A percentile compares a stretch with the other conserved stretches of the same genome.
These are phyloP conservation scores for Cymbopogon flexuosus DNA, from an alignment of 202 grass and related monocot genomes.

Conservation along the genomic window DNA sequence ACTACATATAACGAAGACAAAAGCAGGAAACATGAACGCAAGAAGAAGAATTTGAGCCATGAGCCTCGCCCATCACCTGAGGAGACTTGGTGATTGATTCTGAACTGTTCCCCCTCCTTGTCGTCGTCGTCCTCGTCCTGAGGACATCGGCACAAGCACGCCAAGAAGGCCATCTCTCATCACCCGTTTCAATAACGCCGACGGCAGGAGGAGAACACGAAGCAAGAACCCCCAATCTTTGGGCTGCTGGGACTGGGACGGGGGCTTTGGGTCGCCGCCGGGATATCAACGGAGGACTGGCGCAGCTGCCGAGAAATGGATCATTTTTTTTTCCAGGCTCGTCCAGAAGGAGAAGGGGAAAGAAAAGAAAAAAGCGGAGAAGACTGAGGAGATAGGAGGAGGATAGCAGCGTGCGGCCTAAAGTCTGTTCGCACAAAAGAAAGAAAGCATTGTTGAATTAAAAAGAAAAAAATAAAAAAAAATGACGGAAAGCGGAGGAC, in stretches of 20 bases:
- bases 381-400: background rate
- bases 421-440: constrained; percentile 12
- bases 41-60: background rate
- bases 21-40: background rate
- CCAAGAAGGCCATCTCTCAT: constrained; percentile 52
- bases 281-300: background rate
- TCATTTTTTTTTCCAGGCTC: constrained; percentile 12
- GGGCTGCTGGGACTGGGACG: background rate
- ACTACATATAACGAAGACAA: background rate
- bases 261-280: background rate
- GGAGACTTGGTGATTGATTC: constrained; percentile 13
- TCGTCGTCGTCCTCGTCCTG: background rate
- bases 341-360: background rate
- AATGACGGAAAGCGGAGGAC: constrained; percentile 5
- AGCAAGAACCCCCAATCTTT: background rate
- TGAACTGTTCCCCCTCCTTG: constrained; percentile 22
- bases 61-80: constrained; percentile 35
- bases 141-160: constrained; percentile 43
- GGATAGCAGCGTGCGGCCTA: constrained; percentile 39
- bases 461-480: too few species aligned
- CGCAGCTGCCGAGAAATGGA: constrained; percentile 2
- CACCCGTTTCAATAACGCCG: constrained; percentile 14
- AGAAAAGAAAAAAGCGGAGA: background rate
- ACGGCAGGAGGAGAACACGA: constrained; percentile 4
- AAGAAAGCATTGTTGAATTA: background rate